Conservation (phyloP, 129 eudicot species). For the Artemisia argyi region DNA sequence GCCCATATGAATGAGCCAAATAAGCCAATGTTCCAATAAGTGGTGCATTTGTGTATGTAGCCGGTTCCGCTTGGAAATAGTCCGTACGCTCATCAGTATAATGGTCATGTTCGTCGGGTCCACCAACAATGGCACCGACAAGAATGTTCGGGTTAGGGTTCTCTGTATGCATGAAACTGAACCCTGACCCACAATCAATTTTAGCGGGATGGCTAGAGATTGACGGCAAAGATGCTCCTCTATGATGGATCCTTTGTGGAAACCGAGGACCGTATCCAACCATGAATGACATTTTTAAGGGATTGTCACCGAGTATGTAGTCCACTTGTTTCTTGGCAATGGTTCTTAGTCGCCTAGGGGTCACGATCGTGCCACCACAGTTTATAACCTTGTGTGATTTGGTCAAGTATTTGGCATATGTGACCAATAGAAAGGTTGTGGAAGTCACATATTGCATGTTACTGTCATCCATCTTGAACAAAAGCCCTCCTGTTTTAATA, state of each 20-base stretch:
- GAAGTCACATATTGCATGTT: constrained; percentile 50
- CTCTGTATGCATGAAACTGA: constrained; percentile 15
- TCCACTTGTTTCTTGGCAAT: constrained; percentile 52
- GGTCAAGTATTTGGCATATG: constrained; percentile 41
- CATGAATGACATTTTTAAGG: constrained; percentile 54
- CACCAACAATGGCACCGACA: constrained; percentile 60
- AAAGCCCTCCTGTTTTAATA: constrained; percentile 43
- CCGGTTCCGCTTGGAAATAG: constrained; percentile 45
- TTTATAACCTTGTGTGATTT: constrained; percentile 25
- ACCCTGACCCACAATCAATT: constrained; percentile 43
- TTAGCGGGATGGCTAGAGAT: constrained; percentile 9
- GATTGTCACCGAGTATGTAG: constrained; percentile 52
- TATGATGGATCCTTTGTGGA: constrained; percentile 52
- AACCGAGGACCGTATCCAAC: constrained; percentile 57
- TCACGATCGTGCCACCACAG: constrained; percentile 46
- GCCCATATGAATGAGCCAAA: constrained; percentile 42
- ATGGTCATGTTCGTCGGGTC: constrained; percentile 46
- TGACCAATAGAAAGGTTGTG: constrained; percentile 42
- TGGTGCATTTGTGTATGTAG: constrained; percentile 65
- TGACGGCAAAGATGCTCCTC: constrained; percentile 55
- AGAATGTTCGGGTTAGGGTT: constrained; percentile 47
- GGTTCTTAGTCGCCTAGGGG: constrained; percentile 39
- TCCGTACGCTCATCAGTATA: constrained; percentile 40
- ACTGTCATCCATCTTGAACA: constrained; percentile 38
- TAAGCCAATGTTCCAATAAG: constrained; percentile 52